Evolutionary conservation across 2,329 filamentous ascomycete species (phyloP), one percentile per base, ranked within the genome.

Genomic region (Fusarium sp.): DNA sequence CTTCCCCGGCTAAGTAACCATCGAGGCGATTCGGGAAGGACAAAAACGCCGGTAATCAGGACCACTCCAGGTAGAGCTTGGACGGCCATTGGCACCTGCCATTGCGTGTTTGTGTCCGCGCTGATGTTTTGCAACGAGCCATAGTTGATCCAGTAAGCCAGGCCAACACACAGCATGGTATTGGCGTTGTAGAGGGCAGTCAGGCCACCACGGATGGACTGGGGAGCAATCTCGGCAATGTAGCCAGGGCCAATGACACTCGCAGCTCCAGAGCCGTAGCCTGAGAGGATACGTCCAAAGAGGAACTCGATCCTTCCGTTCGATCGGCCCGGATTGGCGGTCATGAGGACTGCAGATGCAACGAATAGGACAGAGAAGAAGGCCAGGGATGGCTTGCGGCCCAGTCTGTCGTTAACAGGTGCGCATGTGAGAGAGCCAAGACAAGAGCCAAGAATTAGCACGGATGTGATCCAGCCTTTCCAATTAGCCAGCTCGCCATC

Each of bases 91-190:
- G 59, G 59, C 25, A 62, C 59, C 29, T 62, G 59, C 59, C 59
- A 62, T 36, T 62, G 59, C 6, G 33, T 29, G 31, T 67, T 63
- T 14, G 58, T 57, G 5, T 31, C 27, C 18, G 35, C 20, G 50
- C 52, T 36, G n/a, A 67, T 67, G 29, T 67, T 36, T 45, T 47
- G 20, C 3, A 67, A 40, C 31, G 58, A 67, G 20, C 65, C 65
- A n/a, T 67, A 67, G 36, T 63, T 67, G 65, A 67, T 63, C 65
- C 65, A 67, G 33, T 67, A 67, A 16, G 65, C 65, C 25, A 63
- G 47, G 18, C 65, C 65, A 29, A 67, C 65, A 6, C 58, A 67
- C 16, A 67, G 65, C 58, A 67, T 67, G 4, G 65, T 67, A 50
- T 67, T 67, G 20, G 65, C 65, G 38, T 67, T 67, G 31, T 67